A percentile compares a stretch with the other conserved stretches of the same genome.
phyloP scores from a whole-genome alignment of 208 protist genomes.

The Phytomonas sp. region DNA sequence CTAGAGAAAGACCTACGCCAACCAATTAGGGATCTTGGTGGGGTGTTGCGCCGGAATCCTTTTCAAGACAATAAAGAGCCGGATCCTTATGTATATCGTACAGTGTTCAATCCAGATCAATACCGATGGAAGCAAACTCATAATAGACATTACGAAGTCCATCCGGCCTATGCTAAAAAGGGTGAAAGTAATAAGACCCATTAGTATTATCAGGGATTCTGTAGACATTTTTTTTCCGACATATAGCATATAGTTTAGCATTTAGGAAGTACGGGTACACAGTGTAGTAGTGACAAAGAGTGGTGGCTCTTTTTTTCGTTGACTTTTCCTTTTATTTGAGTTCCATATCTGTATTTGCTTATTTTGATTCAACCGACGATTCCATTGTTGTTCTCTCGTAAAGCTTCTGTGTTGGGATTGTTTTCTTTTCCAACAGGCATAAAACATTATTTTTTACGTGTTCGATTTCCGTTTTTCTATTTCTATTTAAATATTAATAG shows the following conservation, averaged over 20 bases:
- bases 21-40: slow-evolving; percentile 71
- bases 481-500: not conserved
- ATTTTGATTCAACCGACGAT: not conserved
- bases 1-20: slow-evolving; percentile 60
- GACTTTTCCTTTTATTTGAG: not conserved
- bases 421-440: not conserved
- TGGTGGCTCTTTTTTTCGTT: not conserved
- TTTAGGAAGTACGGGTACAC: not conserved
- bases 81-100: slow-evolving; percentile 71
- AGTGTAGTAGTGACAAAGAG: not conserved
- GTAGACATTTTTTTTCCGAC: not conserved
- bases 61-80: slow-evolving; percentile 81
- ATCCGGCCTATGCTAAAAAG: slow-evolving; percentile 67
- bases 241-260: not conserved
- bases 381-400: not conserved
- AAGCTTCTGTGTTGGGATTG: not conserved
- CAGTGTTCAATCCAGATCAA: slow-evolving; percentile 78
- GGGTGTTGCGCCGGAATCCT: slow-evolving; percentile 52
- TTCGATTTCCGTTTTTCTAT: not conserved
- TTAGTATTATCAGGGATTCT: not conserved
- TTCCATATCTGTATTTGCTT: slow-evolving; percentile 11
- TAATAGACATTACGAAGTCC: slow-evolving; percentile 72
- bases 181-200: slow-evolving; percentile 3
- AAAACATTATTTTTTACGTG: not conserved
- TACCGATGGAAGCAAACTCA: slow-evolving; percentile 72